Evolutionary conservation across 2,329 filamentous ascomycete genomes (phyloP).

Genomic region (Aureobasidium sp.): DNA sequence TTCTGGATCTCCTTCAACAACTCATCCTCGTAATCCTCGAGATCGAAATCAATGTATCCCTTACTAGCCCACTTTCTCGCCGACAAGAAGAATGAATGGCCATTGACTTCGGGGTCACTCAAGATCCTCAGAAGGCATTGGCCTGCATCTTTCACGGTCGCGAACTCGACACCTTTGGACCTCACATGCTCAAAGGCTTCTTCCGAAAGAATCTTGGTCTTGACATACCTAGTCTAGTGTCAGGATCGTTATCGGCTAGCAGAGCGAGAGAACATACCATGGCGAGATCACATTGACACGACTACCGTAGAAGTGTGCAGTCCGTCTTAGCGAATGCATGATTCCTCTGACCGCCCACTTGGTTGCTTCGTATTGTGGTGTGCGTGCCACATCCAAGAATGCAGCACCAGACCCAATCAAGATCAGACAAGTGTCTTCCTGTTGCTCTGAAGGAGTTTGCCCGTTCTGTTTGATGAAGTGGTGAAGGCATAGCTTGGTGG

Average conservation of each 20-base stretch:
- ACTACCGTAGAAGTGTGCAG: not conserved
- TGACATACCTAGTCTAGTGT: constrained; percentile 17
- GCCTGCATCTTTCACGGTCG: constrained; percentile 20
- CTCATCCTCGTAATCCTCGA: not conserved
- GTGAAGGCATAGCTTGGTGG: constrained; percentile 21
- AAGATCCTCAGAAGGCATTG: constrained; percentile 19
- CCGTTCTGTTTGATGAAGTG: constrained; percentile 24
- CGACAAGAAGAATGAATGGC: not conserved
- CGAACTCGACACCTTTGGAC: constrained; percentile 17
- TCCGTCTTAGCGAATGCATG: constrained; percentile 7
- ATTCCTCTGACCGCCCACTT: constrained; percentile 22
- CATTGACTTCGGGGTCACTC: not conserved
- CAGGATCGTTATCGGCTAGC: not conserved
- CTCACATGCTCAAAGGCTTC: constrained; percentile 16
- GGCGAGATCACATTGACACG: constrained; percentile 4
- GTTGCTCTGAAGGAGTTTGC: not conserved
- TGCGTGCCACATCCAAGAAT: constrained; percentile 39
- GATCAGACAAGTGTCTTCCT: constrained; percentile 31
- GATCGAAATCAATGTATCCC: not conserved
- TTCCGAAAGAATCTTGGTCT: constrained; percentile 21
- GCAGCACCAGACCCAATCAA: constrained; percentile 42
- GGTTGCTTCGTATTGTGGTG: constrained; percentile 25
- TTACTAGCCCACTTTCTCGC: not conserved
- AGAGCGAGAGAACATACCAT: not conserved
- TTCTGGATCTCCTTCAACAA: not conserved